Base-by-base conservation (phyloP, 164 flowering plant genomes). In the Dillenia suffruticosa region DNA sequence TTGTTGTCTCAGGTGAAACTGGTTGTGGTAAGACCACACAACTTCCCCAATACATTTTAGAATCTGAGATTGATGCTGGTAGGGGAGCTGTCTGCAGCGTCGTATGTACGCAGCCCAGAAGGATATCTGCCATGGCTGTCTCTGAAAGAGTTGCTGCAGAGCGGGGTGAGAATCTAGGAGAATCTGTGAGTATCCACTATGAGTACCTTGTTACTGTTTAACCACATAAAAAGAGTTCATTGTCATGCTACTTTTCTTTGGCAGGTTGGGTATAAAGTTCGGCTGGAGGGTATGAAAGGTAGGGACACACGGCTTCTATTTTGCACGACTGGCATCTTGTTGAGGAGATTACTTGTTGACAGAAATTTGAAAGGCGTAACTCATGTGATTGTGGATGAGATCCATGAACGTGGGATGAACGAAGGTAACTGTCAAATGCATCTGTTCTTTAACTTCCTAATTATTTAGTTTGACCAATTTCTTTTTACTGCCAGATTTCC, bases 11-110 rank as follows among this genome's bases (percentile, higher is more conserved):
- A 59, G 99, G 99, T 74, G 96, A 89, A 81, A 95, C 99, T 77
- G 99, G 99, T 49, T 95, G 99, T 81, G 99, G 99, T 60, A 95
- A 95, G 79, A 92, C 99, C 32, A 95, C 99, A 16, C 99, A 92
- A 72, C 75, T 95, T 79, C 99, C 99, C 22, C 99, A 95, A 70
- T 95, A 83, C 66, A 89, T 95, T 58, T 74, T 95, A 66, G 99
- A 95, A 76, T 88, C 99, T 54, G 91, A 89, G 72, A 81, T 88
- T 51, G 88, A 82, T 22, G 75, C 85, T 57, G 62, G 66, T 32
- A 81, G 80, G 68, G 99, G 99, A 57, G 92, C 88, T 70, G 54
- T 48, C 19, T 95, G 97, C 70, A 92, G 77, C 66, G 80, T 95
- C 53, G 87, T 95, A 51, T 95, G 99, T 70, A 95, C 99, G 12